Evolutionary conservation across 768 basidiomycete species (phyloP).

Genomic region (Lactarius hatsudake): DNA sequence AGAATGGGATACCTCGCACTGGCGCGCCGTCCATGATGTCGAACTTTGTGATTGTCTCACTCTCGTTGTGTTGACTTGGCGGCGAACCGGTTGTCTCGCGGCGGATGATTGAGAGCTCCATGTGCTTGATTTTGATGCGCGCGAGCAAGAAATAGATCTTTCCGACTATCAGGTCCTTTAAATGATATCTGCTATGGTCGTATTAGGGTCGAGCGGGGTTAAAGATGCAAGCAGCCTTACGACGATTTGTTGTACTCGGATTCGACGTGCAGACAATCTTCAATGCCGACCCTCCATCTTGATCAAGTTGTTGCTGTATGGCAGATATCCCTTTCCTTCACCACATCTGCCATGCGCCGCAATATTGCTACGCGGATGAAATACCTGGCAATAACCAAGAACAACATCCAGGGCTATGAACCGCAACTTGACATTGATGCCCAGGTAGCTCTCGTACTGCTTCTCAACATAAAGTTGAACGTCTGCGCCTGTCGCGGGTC

Average conservation of each 20-base stretch:
- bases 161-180: constrained; percentile 99
- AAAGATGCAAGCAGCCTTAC: constrained; percentile 37
- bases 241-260: constrained; percentile 99
- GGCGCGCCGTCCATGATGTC: constrained; percentile 99
- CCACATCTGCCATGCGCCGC: constrained; percentile 87
- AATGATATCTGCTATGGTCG: constrained; percentile 69
- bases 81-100: constrained; percentile 95
- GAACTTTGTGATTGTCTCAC: constrained; percentile 98
- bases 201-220: too few species aligned
- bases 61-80: constrained; percentile 99
- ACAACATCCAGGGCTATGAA: constrained; percentile 37
- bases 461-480: constrained; percentile 96
- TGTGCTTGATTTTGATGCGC: too few species aligned
- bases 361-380: constrained; percentile 89
- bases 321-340: constrained; percentile 94
- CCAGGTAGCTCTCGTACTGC: constrained; percentile 96
- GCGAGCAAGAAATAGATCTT: too few species aligned
- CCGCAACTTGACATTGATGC: constrained; percentile 98
- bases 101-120: constrained; percentile 94
- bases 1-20: too few species aligned
- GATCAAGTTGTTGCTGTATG: constrained; percentile 96
- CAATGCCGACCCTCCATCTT: constrained; percentile 99
- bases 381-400: constrained; percentile 54
- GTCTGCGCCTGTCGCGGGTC: constrained; percentile 97
- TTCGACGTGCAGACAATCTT: constrained; percentile 98